Base-by-base conservation (phyloP, 352 stramenopile species). In the Pythium folliculosum region DNA sequence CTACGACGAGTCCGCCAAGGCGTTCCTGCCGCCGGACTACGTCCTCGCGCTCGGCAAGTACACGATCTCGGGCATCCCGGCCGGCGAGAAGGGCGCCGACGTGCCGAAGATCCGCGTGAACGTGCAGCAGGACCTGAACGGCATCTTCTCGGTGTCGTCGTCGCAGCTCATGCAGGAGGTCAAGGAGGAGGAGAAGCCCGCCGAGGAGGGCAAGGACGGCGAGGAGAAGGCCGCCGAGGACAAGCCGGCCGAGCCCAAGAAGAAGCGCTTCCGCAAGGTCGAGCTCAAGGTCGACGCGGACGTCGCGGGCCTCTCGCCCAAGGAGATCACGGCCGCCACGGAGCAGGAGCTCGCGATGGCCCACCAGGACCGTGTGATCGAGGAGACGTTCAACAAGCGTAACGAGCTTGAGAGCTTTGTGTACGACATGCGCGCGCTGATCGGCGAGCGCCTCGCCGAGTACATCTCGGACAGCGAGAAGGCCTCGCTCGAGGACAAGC, bases 391-490 rank as follows among this genome's bases (percentile, higher is more conserved):
- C 59, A 98, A 99, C 84, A 99, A 98, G 83, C 88, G 97, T 67
- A 99, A 99, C 78, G 97, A 99, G 75, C 86, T 99, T 32, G 98
- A 99, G 77, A 98, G 91, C 47, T 99, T 99, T 77, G 97, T 99
- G 73, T 99, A 99, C 82, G 90, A 97, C 74, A 99, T 99, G 96
- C 93, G 98, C 57, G 98, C 99, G 86, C 97, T 98, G 66, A 75
- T 98, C 61, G 78, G 78, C 67, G 88, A 93, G 65, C 81, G 83
- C 62, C 83, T 97, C 35, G 75, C 84, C 23, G 77, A 80, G 23
- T 98, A 96, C 75, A 91, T 94, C 59, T 96, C 95, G 23, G 71
- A 91, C n/a, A 77, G 84, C 50, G 97, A 99, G 78, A 94, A 94
- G 73, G 67, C 67, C 47, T 82, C 75, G 23, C 93, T 99, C 50